Percentiles rank a stretch among this genome's conserved stretches.
phyloP scores from a whole-genome alignment of 495 filamentous ascomycete genomes.

The Trichoderma parareesei region DNA sequence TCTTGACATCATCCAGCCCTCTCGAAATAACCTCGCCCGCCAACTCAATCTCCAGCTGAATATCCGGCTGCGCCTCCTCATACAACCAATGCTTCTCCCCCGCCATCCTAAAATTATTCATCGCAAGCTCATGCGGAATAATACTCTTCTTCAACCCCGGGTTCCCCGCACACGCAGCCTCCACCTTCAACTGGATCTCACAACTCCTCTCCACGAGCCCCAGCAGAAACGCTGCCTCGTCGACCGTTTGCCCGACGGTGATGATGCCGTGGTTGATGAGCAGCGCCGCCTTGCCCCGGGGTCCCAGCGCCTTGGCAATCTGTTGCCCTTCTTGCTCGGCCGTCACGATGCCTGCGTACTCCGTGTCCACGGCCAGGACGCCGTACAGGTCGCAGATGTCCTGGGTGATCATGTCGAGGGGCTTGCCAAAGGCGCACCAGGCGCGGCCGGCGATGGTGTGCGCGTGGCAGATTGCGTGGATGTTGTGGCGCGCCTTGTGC shows the following conservation, averaged over 20 bases:
- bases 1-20: conserved; percentile 10
- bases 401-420: conserved; percentile 51
- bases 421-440: conserved; percentile 43
- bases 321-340: conserved; percentile 40
- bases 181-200: conserved; percentile 32
- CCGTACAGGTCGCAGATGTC: conserved; percentile 50
- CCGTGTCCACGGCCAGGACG: conserved; percentile 42
- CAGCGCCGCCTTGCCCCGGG: conserved; percentile 37
- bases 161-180: conserved; percentile 25
- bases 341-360: conserved; percentile 51
- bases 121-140: conserved; percentile 35
- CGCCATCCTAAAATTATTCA: conserved; percentile 35
- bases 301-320: conserved; percentile 42
- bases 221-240: conserved; percentile 41
- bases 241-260: conserved; percentile 36
- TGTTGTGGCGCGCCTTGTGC: conserved; percentile 45
- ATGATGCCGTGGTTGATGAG: conserved; percentile 46
- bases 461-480: conserved; percentile 48
- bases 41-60: conserved; percentile 25
- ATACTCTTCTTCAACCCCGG: conserved; percentile 28
- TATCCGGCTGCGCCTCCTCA: conserved; percentile 25
- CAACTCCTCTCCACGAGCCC: conserved; percentile 35
- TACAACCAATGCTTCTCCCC: conserved; percentile 26
- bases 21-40: conserved; percentile 37
- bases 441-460: conserved; percentile 46